phyloP scores from a whole-genome alignment of 1,139 yeast species.

The Scheffersomyces illinoinensis region DNA sequence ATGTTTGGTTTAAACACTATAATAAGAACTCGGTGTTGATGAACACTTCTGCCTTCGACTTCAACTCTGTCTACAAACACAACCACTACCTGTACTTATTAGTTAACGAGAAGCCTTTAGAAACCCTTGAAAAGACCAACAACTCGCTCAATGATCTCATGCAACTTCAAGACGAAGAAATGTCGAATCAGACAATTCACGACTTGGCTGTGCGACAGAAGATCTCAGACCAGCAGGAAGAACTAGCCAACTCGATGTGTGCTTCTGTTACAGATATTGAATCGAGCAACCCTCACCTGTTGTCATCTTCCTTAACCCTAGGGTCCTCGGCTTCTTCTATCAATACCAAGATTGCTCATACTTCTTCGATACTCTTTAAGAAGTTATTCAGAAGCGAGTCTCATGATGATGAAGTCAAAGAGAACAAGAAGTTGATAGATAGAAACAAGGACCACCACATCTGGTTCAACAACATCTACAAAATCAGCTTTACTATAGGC shows the following conservation, averaged over 20 bases:
- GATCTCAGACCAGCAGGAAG: slow-evolving; percentile 27
- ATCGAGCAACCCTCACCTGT: slow-evolving; percentile 22
- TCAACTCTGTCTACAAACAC: slow-evolving; percentile 3
- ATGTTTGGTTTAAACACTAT: slow-evolving; percentile 37
- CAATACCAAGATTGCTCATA: slow-evolving; percentile 26
- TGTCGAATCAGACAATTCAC: slow-evolving; percentile 21
- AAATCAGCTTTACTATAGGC: slow-evolving; percentile 42
- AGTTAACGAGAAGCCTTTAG: background rate
- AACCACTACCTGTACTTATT: slow-evolving; percentile 6
- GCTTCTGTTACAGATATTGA: slow-evolving; percentile 11
- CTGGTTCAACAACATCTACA: slow-evolving; percentile 24
- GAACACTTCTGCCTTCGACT: slow-evolving; percentile 16
- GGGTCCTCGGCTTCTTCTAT: slow-evolving; percentile 32
- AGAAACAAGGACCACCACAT: slow-evolving; percentile 8
- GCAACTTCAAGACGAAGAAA: slow-evolving; percentile 33
- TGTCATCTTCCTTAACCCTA: slow-evolving; percentile 40
- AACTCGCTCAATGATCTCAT: slow-evolving; percentile 11
- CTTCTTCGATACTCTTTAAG: slow-evolving; percentile 35
- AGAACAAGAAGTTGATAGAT: slow-evolving; percentile 5
- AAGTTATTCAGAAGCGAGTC: slow-evolving; percentile 23
- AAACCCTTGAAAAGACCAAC: background rate
- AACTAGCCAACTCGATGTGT: slow-evolving; percentile 20
- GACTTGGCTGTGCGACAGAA: slow-evolving; percentile 22
- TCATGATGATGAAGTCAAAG: slow-evolving; percentile 8
- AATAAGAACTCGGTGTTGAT: slow-evolving; percentile 19